phyloP scores from a whole-genome alignment of 805 yeast species.

The Candida silvicultrix region DNA sequence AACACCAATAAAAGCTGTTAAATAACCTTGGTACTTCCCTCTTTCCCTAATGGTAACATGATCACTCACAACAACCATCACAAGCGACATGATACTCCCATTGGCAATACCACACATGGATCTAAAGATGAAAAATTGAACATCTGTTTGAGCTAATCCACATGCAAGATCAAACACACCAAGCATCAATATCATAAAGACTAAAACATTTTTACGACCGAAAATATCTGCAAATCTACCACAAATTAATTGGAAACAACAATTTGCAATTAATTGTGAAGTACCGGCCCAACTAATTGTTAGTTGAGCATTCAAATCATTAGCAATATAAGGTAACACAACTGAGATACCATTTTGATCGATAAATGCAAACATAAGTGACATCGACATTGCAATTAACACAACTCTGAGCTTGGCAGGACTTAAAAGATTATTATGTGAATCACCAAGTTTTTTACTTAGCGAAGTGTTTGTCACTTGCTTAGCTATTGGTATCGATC shows the following conservation, averaged over 20 bases:
- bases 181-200: conserved; percentile 34
- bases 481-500: neutral
- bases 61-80: conserved; percentile 50
- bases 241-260: conserved; percentile 45
- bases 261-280: conserved; percentile 44
- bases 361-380: conserved; percentile 13
- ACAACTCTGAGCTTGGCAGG: conserved; percentile 6
- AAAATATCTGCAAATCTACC: conserved; percentile 55
- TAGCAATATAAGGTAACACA: conserved; percentile 35
- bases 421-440: conserved; percentile 9
- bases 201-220: conserved; percentile 42
- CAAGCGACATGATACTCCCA: conserved; percentile 45
- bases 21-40: conserved; percentile 52
- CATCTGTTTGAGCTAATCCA: conserved; percentile 42
- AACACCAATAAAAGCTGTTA: conserved; percentile 43
- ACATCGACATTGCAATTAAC: conserved; percentile 11
- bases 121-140: conserved; percentile 45
- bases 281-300: conserved; percentile 60
- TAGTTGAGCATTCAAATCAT: conserved; percentile 38
- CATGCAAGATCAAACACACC: conserved; percentile 42
- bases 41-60: conserved; percentile 45
- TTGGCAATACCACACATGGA: conserved; percentile 54
- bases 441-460: conserved; percentile 13
- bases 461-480: conserved; percentile 3
- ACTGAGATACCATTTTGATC: conserved; percentile 16